Evolutionary conservation across 2,329 filamentous ascomycete genomes (phyloP).

Genomic region (Monilinia fructigena): DNA sequence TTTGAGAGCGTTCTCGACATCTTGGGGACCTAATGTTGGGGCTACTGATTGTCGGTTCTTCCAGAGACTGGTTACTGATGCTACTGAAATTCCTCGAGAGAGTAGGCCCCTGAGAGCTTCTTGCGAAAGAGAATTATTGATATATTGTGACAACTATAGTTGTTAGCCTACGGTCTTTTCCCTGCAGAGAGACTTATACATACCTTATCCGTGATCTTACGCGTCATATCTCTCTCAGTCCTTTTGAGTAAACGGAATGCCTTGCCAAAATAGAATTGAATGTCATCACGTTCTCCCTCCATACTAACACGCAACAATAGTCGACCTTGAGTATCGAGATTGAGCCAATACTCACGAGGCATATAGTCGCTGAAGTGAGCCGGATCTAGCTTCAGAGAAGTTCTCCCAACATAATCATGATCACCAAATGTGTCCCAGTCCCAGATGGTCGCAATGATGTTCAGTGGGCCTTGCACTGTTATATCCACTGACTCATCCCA

Average conservation of each 20-base stretch:
- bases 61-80: conserved; percentile 70
- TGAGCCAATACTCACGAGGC: conserved; percentile 95
- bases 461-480: conserved; percentile 84
- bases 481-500: conserved; percentile 99
- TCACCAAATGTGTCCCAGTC: conserved; percentile 97
- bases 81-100: conserved; percentile 66
- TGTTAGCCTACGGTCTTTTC: conserved; percentile 23
- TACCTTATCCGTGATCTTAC: conserved; percentile 97
- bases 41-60: conserved; percentile 57
- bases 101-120: conserved; percentile 75
- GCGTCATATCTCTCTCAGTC: conserved; percentile 96
- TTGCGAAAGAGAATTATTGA: conserved; percentile 81
- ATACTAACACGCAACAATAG: conserved; percentile 90
- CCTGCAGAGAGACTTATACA: conserved; percentile 12
- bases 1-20: conserved; percentile 77
- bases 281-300: conserved; percentile 97
- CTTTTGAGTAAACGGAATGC: conserved; percentile 93
- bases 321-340: conserved; percentile 91
- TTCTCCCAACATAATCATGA: conserved; percentile 94
- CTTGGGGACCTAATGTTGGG: conserved; percentile 63
- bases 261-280: conserved; percentile 97
- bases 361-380: conserved; percentile 94
- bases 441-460: conserved; percentile 96
- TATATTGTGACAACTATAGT: conserved; percentile 79
- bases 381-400: conserved; percentile 98